phyloP scores from a whole-genome alignment of 768 basidiomycete genomes.

The Lentinula detonsa region DNA sequence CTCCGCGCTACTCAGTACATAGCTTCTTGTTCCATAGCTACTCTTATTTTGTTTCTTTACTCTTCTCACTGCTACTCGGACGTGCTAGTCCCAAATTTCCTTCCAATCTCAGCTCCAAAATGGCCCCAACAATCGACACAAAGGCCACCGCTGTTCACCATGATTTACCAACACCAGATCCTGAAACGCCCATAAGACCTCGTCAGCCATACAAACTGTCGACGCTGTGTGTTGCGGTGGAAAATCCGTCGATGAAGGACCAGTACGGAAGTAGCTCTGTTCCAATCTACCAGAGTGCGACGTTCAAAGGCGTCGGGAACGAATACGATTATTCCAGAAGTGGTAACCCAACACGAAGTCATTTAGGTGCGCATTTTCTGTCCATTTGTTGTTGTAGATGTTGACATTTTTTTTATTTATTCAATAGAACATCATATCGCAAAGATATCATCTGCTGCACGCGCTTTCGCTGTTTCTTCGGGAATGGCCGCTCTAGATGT shows the following conservation, averaged over 20 bases:
- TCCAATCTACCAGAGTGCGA: conserved; percentile 97
- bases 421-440: conserved; percentile 91
- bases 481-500: conserved; percentile 98
- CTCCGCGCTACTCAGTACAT: neutral
- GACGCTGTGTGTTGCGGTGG: conserved; percentile 88
- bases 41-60: neutral
- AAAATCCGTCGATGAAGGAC: conserved; percentile 88
- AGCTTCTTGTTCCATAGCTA: neutral
- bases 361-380: conserved; percentile 59
- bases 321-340: conserved; percentile 93
- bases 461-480: conserved; percentile 91
- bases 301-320: conserved; percentile 90
- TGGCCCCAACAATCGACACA: conserved; percentile 32
- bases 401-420: neutral
- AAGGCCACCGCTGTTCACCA: conserved; percentile 27
- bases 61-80: neutral
- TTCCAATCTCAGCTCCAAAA: conserved; percentile 10
- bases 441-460: conserved; percentile 87
- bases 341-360: conserved; percentile 94
- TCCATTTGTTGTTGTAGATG: conserved; percentile 1
- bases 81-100: neutral
- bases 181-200: conserved; percentile 63
- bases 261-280: conserved; percentile 93
- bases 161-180: conserved; percentile 76
- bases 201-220: conserved; percentile 83